A percentile compares a stretch with the other conserved stretches of the same genome.
Conservation (phyloP, 352 stramenopile genomes). For the Phytophthora melonis region DNA sequence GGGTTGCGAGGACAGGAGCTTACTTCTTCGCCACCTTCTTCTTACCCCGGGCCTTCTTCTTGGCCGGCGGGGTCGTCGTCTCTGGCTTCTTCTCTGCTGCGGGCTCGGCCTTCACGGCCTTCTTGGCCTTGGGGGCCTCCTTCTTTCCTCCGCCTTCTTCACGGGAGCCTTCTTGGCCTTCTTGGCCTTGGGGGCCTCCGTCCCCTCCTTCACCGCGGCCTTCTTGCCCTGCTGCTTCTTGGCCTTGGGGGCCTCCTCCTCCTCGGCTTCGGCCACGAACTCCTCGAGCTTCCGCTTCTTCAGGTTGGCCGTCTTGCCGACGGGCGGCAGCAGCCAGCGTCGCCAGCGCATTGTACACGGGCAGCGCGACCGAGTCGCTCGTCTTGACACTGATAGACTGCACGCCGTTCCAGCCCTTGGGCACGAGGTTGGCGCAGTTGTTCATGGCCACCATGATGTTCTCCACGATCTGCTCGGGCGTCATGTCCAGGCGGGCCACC, state of each 20-base stretch:
- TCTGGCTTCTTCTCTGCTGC: constrained; percentile 10
- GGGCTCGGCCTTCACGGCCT: neutral
- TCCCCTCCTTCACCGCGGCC: constrained; percentile 18
- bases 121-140: constrained; percentile 2
- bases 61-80: constrained; percentile 21
- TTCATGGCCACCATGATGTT: constrained; percentile 84
- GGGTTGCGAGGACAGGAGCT: constrained; percentile 15
- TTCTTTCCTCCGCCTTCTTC: constrained; percentile 22
- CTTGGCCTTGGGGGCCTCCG: constrained; percentile 27
- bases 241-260: constrained; percentile 23
- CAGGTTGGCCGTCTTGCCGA: constrained; percentile 57
- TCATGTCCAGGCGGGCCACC: constrained; percentile 76
- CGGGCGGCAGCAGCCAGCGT: constrained; percentile 60
- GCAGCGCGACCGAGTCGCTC: constrained; percentile 85
- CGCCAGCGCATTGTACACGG: constrained; percentile 90
- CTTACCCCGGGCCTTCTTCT: constrained; percentile 38
- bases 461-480: constrained; percentile 71
- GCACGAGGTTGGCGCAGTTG: constrained; percentile 79
- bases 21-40: constrained; percentile 46
- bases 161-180: constrained; percentile 45
- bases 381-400: constrained; percentile 94
- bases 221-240: constrained; percentile 40
- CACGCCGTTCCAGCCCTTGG: constrained; percentile 92
- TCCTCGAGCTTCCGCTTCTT: constrained; percentile 79
- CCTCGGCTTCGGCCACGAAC: constrained; percentile 35